Base-by-base conservation (phyloP, 805 yeast species). In the Metschnikowia dekortorum region DNA sequence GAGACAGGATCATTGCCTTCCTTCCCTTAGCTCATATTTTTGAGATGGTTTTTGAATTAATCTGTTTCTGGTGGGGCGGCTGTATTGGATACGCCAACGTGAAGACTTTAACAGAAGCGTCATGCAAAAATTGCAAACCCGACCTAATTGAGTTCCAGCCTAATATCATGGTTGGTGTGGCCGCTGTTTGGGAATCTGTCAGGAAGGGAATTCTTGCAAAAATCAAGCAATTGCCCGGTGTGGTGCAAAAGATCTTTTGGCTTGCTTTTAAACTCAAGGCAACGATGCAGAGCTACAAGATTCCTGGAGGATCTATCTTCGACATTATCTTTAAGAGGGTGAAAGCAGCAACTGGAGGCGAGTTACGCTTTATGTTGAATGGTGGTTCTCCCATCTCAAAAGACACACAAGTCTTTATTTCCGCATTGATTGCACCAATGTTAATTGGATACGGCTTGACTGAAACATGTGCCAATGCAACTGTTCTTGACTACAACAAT, bases 161-260 rank as follows among this genome's bases (percentile, higher is more conserved):
- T 52, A 87, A 97, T 5, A 71, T 91, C 59, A 87, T 94, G 96
- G 97, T 90, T 57, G 99, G 97, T 69, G 99, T 94, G 50, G 97
- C 97, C 14, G 96, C 98, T 4, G 97, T 94, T 47, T 94, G 97
- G 96, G 99, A 94, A 75, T 79, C 86, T 36, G 89, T 94, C 53
- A 86, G 91, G 69, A 94, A 94, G 76, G 99, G 99, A 52, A 86
- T 94, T 52, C 53, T 89, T 51, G 80, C 80, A 49, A 90, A 91
- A 72, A 80, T 94, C 57, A 74, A 76, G 57, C 79, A 82, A 61
- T 76, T 77, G 61, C 86, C 96, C 14, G 61, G 81, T 13, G 59
- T 84, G 26, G 77, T 80, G 32, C 96, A 89, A 71, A 87, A 81
- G 66, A 63, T 92, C 41, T 94, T 94, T 67, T 94, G 99, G 98